Conservation (phyloP, 108 stramenopile species). For the Stephanodiscus minutulus region DNA sequence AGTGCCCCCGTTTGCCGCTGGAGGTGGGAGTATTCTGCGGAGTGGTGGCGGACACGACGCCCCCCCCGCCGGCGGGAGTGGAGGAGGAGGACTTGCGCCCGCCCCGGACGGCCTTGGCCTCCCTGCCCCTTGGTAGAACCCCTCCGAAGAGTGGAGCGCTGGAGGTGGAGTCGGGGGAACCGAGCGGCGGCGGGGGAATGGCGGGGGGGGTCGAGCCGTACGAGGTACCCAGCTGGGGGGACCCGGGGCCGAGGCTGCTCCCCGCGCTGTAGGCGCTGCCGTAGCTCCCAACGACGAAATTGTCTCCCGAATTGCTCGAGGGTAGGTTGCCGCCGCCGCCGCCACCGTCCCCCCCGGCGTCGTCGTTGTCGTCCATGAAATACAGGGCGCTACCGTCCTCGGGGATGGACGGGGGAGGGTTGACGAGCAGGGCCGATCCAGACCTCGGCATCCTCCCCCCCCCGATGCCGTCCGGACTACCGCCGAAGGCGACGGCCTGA, state of each 20-base stretch:
- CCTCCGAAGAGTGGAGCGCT: background rate
- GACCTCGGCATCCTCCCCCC: conserved; percentile 9
- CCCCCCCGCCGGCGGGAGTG: conserved; percentile 34
- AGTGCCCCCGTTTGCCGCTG: conserved; percentile 50
- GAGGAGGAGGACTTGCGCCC: conserved; percentile 13
- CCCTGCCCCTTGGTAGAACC: background rate
- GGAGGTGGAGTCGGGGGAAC: background rate
- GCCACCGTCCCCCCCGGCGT: background rate
- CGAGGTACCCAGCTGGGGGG: too few relatives aligned
- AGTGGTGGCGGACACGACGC: conserved; percentile 37
- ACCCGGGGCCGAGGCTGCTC: conserved; percentile 4
- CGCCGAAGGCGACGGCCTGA: conserved; percentile 8
- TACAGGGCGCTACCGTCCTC: conserved; percentile 8
- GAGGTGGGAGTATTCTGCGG: conserved; percentile 25
- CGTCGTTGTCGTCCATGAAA: background rate
- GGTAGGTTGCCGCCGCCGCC: background rate
- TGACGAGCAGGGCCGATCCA: background rate
- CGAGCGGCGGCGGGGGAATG: background rate
- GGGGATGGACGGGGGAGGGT: conserved; percentile 30
- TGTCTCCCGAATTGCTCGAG: conserved; percentile 3
- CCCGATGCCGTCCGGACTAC: conserved; percentile 13
- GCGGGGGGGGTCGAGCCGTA: too few relatives aligned
- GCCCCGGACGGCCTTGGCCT: conserved; percentile 5
- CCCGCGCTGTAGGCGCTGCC: conserved; percentile 4
- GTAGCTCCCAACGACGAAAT: conserved; percentile 15